Base-by-base conservation (phyloP, 805 yeast species). In the Starmerella cellae region DNA sequence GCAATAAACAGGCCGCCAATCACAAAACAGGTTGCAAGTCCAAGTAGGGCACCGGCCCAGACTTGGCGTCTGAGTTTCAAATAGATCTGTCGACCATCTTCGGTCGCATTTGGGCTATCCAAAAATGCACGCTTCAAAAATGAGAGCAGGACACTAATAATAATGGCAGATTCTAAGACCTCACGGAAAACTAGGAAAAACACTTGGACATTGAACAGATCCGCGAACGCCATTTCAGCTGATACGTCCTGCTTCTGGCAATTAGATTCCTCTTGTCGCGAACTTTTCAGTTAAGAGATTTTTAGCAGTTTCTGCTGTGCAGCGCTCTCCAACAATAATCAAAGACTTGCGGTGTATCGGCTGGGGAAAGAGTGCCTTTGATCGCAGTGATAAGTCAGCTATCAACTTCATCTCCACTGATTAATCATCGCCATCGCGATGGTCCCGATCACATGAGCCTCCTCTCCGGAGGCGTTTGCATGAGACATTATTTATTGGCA, bases 171-270 rank as follows among this genome's bases (percentile, higher is more conserved):
- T 67, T 85, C 95, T 51, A 85, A 65, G 41, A 87, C 68, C 65
- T 85, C 95, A 68, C 95, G 77, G 61, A 85, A 79, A 42, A 82
- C 91, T 55, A 85, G 78, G 66, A 85, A 85, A 70, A 84, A 85
- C 48, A 84, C 82, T 59, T 75, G 77, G 35, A 74, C 77, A 57
- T 75, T 75, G 58, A 77, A 77, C 41, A 54, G 73, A 42, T 60
- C 59, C 19, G 42, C 41, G 38, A 54, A 52, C 37, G 41, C 31
- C 52, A 48, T 48, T 18, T 11, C 20, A 5, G 16, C 31, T 24
- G n/a, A n/a, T n/a, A n/a, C n/a, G n/a, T n/a, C n/a, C n/a, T n/a
- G n/a, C n/a, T n/a, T n/a, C n/a, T n/a, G n/a, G n/a, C n/a, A n/a
- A n/a, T n/a, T n/a, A n/a, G 18, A n/a, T n/a, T n/a, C n/a, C n/a